A percentile compares a stretch with the other conserved stretches of the same genome.
phyloP scores from a whole-genome alignment of 2,329 filamentous ascomycete genomes.

The Sclerotinia minor region DNA sequence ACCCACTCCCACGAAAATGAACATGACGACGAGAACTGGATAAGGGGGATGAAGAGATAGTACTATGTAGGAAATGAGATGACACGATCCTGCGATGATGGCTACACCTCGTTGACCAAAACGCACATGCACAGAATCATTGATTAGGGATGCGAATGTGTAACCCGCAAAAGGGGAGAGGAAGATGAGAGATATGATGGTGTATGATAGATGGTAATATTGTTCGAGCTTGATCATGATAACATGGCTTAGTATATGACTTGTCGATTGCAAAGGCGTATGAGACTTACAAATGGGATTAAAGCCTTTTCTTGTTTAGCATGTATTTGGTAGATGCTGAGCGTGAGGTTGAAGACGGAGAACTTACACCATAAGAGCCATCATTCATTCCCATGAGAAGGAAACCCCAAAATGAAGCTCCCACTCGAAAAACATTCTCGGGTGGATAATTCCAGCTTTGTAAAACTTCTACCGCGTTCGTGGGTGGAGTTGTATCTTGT shows the following conservation, averaged over 20 bases:
- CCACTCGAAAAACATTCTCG: constrained; percentile 59
- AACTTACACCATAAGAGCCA: constrained; percentile 31
- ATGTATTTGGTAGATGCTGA: background rate
- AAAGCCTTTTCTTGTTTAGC: constrained; percentile 44
- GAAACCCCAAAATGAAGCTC: constrained; percentile 61
- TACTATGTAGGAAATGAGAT: constrained; percentile 29
- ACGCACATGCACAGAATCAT: constrained; percentile 59
- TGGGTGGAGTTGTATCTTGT: constrained; percentile 15
- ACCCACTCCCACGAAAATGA: constrained; percentile 67
- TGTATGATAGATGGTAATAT: constrained; percentile 63
- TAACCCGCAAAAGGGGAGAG: constrained; percentile 68
- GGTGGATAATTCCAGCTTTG: constrained; percentile 65
- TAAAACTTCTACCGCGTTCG: constrained; percentile 29
- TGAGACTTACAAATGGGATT: constrained; percentile 44
- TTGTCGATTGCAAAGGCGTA: no score
- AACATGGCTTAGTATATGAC: background rate
- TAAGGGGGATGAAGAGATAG: constrained; percentile 70
- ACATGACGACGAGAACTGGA: constrained; percentile 63
- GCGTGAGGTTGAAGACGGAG: background rate
- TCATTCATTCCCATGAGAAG: constrained; percentile 51
- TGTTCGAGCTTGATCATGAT: constrained; percentile 28
- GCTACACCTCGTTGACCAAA: constrained; percentile 61
- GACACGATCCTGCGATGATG: constrained; percentile 37
- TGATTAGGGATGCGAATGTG: constrained; percentile 59
- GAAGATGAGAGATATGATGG: constrained; percentile 65